Percentiles rank a stretch among this genome's conserved stretches.
Evolutionary conservation across 2,329 filamentous ascomycete genomes (phyloP).

Genomic region (Chaetomium strumarium): DNA sequence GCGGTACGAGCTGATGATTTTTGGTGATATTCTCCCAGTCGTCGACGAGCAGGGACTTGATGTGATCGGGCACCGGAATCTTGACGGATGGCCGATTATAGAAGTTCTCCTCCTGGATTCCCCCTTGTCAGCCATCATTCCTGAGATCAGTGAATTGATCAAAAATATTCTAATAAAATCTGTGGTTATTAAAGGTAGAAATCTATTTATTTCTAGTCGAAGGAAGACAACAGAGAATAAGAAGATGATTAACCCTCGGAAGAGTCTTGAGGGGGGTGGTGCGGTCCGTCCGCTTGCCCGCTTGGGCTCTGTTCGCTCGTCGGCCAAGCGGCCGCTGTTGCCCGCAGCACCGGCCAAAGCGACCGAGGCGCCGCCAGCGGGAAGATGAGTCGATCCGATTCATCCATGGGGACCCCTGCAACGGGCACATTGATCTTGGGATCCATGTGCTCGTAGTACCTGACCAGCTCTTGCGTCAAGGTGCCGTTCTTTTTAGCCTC

Average conservation of each 20-base stretch:
- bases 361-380: no score
- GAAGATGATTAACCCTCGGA: neutral
- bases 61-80: slow-evolving; percentile 76
- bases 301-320: neutral
- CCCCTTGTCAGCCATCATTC: slow-evolving; percentile 10
- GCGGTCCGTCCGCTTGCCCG: no score
- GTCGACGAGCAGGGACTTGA: slow-evolving; percentile 90
- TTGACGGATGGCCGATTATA: slow-evolving; percentile 78
- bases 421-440: slow-evolving; percentile 19
- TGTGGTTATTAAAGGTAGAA: no score
- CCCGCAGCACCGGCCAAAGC: no score
- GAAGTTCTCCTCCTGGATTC: slow-evolving; percentile 76
- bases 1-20: slow-evolving; percentile 79
- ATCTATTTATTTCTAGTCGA: no score
- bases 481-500: slow-evolving; percentile 2
- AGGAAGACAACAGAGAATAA: neutral
- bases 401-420: slow-evolving; percentile 13
- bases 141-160: neutral
- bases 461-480: neutral
- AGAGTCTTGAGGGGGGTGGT: neutral
- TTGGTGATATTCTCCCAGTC: slow-evolving; percentile 99
- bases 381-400: no score
- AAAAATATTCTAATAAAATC: no score
- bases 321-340: no score
- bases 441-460: slow-evolving; percentile 9